A percentile compares a stretch with the other conserved stretches of the same genome.
Evolutionary conservation across 176 grass and related monocot genomes (phyloP).

Genomic region (Triticum turgidum): DNA sequence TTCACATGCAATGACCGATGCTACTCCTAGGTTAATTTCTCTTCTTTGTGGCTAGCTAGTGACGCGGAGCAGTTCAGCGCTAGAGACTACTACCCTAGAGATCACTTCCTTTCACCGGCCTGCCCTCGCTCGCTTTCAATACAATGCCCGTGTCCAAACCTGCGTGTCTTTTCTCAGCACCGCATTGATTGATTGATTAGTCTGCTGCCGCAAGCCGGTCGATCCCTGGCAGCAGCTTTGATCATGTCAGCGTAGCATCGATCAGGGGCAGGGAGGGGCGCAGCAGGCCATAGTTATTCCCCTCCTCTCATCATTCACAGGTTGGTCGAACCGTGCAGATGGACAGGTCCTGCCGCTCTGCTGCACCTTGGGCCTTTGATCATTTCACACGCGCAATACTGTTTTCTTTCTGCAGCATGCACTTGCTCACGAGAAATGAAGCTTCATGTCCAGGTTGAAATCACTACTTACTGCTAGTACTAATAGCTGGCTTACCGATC

Average conservation of each 20-base stretch:
- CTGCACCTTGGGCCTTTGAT: neutral
- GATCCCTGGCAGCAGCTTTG: slow-evolving; percentile 1
- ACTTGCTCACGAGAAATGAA: neutral
- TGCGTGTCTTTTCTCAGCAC: slow-evolving; percentile 8
- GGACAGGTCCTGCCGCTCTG: neutral
- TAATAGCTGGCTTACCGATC: no score
- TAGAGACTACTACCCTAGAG: no score
- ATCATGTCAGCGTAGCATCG: slow-evolving; percentile 29
- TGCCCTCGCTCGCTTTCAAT: neutral
- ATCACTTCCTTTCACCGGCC: no score
- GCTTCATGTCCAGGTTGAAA: neutral
- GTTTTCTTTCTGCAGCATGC: neutral
- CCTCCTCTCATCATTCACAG: neutral
- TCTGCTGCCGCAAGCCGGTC: neutral
- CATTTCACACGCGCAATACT: neutral
- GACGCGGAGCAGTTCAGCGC: no score
- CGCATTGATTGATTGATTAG: neutral
- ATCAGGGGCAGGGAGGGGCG: neutral
- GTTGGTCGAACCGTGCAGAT: neutral
- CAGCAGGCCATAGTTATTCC: neutral
- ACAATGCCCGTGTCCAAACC: slow-evolving; percentile 29
- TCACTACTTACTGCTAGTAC: neutral
- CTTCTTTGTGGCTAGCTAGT: no score
- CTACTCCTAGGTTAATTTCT: no score
- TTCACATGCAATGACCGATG: no score